Conservation (phyloP, 176 grass and related monocot species). For the Avena sativa region DNA sequence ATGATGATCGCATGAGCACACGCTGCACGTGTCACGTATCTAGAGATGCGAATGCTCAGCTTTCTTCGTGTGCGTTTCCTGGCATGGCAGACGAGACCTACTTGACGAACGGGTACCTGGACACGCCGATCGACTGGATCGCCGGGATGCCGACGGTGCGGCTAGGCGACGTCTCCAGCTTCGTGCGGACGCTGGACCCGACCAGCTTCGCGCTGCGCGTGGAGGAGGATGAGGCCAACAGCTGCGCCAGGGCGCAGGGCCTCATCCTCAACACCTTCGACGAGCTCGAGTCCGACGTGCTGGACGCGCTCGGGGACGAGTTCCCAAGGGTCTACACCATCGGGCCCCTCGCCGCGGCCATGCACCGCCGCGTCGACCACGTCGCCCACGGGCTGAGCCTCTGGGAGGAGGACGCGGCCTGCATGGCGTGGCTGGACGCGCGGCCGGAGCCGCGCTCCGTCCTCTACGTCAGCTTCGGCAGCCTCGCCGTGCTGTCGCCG, state of each 20-base stretch:
- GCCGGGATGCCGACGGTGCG: constrained; percentile 56
- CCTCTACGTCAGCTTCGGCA: constrained; percentile 68
- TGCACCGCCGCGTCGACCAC: background rate
- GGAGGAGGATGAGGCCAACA: constrained; percentile 54
- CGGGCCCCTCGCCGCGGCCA: constrained; percentile 45
- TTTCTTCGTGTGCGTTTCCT: background rate
- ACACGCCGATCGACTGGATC: constrained; percentile 89
- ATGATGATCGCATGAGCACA: constrained; percentile 21
- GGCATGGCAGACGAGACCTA: constrained; percentile 59
- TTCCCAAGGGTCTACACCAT: constrained; percentile 53
- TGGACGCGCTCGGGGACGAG: constrained; percentile 45
- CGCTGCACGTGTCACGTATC: background rate
- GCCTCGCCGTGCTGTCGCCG: constrained; percentile 44
- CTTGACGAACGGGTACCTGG: constrained; percentile 82
- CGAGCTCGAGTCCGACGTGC: constrained; percentile 50
- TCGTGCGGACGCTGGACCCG: constrained; percentile 70
- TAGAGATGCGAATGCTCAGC: background rate
- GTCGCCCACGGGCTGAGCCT: constrained; percentile 40
- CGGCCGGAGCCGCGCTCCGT: constrained; percentile 44
- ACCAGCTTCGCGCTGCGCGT: constrained; percentile 59
- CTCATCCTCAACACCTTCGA: constrained; percentile 70
- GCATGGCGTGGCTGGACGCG: constrained; percentile 60
- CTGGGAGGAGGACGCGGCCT: constrained; percentile 59
- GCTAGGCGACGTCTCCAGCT: constrained; percentile 84
- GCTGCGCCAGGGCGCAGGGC: constrained; percentile 50